These are phyloP conservation scores for Gremmenia infestans DNA, from an alignment of 2,329 filamentous ascomycete genomes.

Conservation along the genomic window DNA sequence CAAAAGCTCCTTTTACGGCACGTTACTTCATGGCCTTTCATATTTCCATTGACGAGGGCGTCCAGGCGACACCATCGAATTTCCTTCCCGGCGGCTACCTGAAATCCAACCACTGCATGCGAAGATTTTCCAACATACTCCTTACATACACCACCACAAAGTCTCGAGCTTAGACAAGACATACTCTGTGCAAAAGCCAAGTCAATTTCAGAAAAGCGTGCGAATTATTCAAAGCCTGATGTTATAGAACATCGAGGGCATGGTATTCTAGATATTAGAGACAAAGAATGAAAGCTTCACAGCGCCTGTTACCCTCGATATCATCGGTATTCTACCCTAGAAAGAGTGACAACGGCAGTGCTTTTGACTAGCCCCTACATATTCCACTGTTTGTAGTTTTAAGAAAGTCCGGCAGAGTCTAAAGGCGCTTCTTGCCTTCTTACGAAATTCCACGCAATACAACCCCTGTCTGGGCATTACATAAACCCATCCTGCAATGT, in stretches of 20 bases:
- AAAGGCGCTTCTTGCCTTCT: too few relatives aligned
- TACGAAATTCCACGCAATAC: too few relatives aligned
- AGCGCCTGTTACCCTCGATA: background rate
- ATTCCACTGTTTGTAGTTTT: too few relatives aligned
- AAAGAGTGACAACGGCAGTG: background rate
- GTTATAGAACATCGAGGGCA: background rate
- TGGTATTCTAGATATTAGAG: constrained; percentile 9
- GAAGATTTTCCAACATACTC: background rate
- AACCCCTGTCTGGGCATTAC: too few relatives aligned
- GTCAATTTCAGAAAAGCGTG: background rate
- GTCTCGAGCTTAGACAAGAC: constrained; percentile 2
- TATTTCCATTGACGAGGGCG: background rate
- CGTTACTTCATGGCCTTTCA: background rate
- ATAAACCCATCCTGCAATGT: too few relatives aligned
- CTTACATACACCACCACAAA: background rate
- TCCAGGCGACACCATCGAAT: background rate
- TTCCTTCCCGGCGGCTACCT: too few relatives aligned
- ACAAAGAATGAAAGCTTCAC: constrained; percentile 17
- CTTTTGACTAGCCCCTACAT: too few relatives aligned
- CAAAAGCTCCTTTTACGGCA: background rate
- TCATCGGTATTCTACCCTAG: background rate
- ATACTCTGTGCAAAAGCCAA: background rate
- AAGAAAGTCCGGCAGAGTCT: too few relatives aligned
- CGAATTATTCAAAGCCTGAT: background rate
- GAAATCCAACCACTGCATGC: background rate